phyloP scores from a whole-genome alignment of 2,329 filamentous ascomycete genomes.

The Fusarium bactridioides region DNA sequence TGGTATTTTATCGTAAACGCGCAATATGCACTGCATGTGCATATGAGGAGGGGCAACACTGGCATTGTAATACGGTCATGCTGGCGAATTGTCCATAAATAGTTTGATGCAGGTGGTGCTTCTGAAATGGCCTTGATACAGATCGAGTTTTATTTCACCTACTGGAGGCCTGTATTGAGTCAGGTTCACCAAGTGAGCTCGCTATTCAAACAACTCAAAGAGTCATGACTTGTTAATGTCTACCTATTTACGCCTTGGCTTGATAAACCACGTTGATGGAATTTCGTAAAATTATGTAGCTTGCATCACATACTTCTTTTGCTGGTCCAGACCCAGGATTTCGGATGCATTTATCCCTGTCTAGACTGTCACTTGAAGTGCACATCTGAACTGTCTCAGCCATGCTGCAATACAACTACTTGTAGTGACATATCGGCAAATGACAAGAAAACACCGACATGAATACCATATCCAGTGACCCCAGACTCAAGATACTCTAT shows the following conservation, averaged over 20 bases:
- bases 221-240: background rate
- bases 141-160: background rate
- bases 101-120: background rate
- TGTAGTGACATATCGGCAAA: background rate
- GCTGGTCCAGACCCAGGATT: background rate
- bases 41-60: background rate
- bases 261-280: background rate
- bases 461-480: background rate
- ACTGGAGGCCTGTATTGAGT: background rate
- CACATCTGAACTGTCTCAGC: background rate
- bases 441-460: background rate
- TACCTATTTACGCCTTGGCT: background rate
- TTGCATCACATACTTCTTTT: background rate
- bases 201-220: accelerated
- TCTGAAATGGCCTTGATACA: background rate
- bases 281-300: background rate
- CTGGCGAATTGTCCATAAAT: background rate
- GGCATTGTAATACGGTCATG: background rate
- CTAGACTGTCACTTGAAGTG: background rate
- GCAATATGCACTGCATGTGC: background rate
- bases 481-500: background rate
- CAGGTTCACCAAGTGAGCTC: background rate
- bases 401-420: background rate
- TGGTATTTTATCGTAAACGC: background rate
- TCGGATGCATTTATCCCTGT: background rate